Evolutionary conservation across 805 yeast species (phyloP), one percentile per base, ranked within the genome.

Genomic region (Isabelozyma heimii): DNA sequence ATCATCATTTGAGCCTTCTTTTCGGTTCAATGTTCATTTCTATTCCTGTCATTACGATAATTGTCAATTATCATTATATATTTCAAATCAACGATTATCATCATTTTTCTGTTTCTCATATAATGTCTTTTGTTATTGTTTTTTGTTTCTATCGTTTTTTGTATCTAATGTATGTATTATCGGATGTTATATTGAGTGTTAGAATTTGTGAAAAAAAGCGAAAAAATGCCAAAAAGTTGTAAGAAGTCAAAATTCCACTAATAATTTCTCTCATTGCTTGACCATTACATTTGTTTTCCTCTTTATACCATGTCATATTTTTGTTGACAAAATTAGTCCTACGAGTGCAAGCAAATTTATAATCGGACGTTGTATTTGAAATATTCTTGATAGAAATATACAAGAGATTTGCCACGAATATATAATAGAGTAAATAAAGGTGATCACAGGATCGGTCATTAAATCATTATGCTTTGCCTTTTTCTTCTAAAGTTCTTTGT

Each of bases 401-500:
- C 24, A 6, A 20, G 24, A 2, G 24, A 20, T 20, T 20, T 20
- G 6, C 24, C 24, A 20, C 24, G 24, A 20, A 20, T 20, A 30
- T 30, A 30, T 30, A 7, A 30, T 30, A 30, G 35, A 30, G 35
- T 20, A 20, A 20, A 20, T 20, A 20, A 20, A 20, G 24, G 24
- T 20, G 24, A 20, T 20, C 24, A 20, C 4, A 20, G 24, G n/a
- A 30, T 13, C n/a, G n/a, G 35, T 30, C 35, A 8, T 30, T 37
- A 37, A 37, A 37, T 37, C 9, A 30, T 42, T 40, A 37, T 33
- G 24, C 28, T 28, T 42, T 45, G 35, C 17, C 46, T 14, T 45
- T 46, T n/a, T 46, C 48, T 35, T 49, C 54, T 41, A 47, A 42
- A 15, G 51, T 57, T 48, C 59, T 61, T 51, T 59, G 51, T 42